Evolutionary conservation across 306 rosid genomes (phyloP).

Genomic region (Trifolium fragiferum): DNA sequence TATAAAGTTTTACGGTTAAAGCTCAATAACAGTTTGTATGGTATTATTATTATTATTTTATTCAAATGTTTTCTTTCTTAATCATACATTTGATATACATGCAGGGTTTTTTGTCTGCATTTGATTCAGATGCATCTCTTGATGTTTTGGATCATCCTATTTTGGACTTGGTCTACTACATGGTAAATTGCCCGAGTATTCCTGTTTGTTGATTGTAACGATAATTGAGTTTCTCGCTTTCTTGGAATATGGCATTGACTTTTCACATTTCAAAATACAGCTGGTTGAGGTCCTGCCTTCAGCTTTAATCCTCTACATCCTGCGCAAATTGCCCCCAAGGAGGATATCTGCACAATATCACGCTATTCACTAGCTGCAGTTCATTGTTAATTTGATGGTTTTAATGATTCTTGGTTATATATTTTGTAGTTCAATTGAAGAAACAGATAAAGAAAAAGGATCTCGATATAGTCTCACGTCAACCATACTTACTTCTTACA

Average conservation of each 20-base stretch:
- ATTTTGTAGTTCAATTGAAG: conserved; percentile 43
- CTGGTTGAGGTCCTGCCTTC: conserved; percentile 95
- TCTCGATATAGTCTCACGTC: conserved; percentile 42
- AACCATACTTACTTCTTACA: conserved; percentile 26
- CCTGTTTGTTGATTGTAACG: conserved; percentile 5
- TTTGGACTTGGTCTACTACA: conserved; percentile 69
- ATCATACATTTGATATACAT: conserved; percentile 32
- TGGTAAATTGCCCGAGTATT: conserved; percentile 59
- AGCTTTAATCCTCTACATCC: conserved; percentile 85
- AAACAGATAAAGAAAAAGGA: conserved; percentile 36
- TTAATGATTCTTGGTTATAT: conserved; percentile 41
- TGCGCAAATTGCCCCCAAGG: conserved; percentile 93
- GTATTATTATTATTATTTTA: conserved; percentile 18
- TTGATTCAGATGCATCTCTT: conserved; percentile 76
- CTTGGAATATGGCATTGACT: conserved; percentile 34
- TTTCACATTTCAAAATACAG: conserved; percentile 52
- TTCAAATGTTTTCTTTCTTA: conserved; percentile 31
- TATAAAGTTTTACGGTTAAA: conserved; percentile 16
- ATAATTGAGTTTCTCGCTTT: conserved; percentile 5
- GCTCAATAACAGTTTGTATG: conserved; percentile 19
- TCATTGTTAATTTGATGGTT: conserved; percentile 40
- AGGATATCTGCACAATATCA: conserved; percentile 93
- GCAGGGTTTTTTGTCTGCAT: conserved; percentile 82
- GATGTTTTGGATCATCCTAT: conserved; percentile 72
- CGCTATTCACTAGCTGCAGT: conserved; percentile 60